These are phyloP conservation scores for Elsinoe ampelina DNA, from an alignment of 2,329 filamentous ascomycete species.

Conservation along the genomic window DNA sequence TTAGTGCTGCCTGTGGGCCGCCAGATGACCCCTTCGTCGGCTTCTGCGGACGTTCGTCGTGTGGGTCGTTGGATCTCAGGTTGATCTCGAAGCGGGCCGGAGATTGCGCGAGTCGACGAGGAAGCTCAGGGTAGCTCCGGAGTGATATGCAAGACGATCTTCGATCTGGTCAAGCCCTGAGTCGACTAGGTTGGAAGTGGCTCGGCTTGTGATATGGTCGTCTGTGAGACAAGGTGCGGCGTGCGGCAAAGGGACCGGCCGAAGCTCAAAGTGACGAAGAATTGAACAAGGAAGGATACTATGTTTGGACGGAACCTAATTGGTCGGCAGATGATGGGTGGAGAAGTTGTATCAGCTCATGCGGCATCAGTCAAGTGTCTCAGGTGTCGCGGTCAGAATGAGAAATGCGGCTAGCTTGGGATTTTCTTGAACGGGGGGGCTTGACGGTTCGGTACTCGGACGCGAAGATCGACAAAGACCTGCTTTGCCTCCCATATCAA, in stretches of 20 bases:
- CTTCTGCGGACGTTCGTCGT: background rate
- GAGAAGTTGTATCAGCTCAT: conserved; percentile 14
- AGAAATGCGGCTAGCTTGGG: background rate
- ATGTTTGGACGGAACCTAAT: background rate
- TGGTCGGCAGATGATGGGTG: conserved; percentile 10
- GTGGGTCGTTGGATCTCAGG: conserved; percentile 6
- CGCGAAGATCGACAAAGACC: conserved; percentile 12
- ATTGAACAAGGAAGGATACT: conserved; percentile 1
- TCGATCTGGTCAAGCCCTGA: conserved; percentile 4
- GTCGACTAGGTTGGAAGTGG: conserved; percentile 3
- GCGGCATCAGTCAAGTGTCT: conserved; percentile 12
- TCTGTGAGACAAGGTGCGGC: conserved; percentile 16
- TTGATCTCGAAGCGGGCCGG: conserved; percentile 8
- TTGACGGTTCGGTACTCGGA: conserved; percentile 11
- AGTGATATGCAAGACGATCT: background rate
- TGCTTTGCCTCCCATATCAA: background rate
- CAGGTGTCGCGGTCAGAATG: conserved; percentile 11
- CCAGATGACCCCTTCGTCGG: conserved; percentile 1
- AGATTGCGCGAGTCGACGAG: background rate
- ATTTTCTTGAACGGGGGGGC: background rate
- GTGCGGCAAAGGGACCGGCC: conserved; percentile 17
- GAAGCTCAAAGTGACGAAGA: background rate
- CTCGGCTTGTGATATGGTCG: conserved; percentile 16
- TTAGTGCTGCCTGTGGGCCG: conserved; percentile 15
- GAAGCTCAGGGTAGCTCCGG: background rate